phyloP scores from a whole-genome alignment of 495 filamentous ascomycete species.

The Penicillium coffeae region DNA sequence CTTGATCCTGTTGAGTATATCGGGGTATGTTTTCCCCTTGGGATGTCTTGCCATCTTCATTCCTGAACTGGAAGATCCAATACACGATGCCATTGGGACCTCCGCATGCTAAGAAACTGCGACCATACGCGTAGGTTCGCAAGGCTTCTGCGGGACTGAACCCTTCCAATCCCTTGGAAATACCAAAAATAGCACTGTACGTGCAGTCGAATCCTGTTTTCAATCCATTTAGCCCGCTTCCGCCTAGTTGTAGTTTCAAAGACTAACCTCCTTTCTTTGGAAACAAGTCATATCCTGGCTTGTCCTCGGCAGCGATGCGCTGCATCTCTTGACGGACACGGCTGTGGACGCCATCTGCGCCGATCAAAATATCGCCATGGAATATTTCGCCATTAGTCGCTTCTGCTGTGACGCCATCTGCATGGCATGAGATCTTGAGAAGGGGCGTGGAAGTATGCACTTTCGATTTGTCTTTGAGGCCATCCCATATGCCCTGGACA shows the following conservation, averaged over 20 bases:
- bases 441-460: constrained; percentile 30
- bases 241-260: not conserved
- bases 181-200: constrained; percentile 40
- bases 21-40: constrained; percentile 14
- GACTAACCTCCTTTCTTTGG: constrained; percentile 6
- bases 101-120: constrained; percentile 25
- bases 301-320: constrained; percentile 6
- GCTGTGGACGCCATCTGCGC: constrained; percentile 32
- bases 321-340: constrained; percentile 5
- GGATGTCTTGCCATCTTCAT: constrained; percentile 2
- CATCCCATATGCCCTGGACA: constrained; percentile 27
- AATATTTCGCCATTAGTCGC: constrained; percentile 34
- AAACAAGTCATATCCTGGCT: not conserved
- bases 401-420: constrained; percentile 24
- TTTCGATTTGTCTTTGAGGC: constrained; percentile 29
- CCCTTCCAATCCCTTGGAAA: constrained; percentile 11
- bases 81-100: constrained; percentile 17
- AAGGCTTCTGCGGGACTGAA: constrained; percentile 1
- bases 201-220: constrained; percentile 5
- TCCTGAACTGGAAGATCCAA: constrained; percentile 36
- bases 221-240: not conserved
- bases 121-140: constrained; percentile 1
- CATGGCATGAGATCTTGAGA: constrained; percentile 19
- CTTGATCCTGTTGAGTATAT: constrained; percentile 33
- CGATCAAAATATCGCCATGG: constrained; percentile 42